Evolutionary conservation across 2,329 filamentous ascomycete genomes (phyloP).

Genomic region (Fusarium sulawesiense): DNA sequence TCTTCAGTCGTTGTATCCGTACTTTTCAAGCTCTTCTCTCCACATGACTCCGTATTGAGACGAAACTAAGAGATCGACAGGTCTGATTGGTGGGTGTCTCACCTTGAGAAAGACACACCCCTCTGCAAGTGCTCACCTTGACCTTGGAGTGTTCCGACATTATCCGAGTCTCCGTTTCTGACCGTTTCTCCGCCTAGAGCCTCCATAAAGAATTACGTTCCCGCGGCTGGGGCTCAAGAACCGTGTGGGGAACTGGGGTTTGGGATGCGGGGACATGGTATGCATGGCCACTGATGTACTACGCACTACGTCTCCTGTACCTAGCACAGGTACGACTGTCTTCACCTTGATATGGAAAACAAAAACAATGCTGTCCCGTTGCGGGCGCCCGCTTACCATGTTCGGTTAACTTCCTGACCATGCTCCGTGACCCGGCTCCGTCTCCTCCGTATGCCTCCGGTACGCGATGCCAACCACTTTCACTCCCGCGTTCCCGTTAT

Average conservation of each 20-base stretch:
- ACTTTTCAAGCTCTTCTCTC: constrained; percentile 20
- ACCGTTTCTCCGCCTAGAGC: constrained; percentile 38
- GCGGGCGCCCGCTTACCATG: constrained; percentile 41
- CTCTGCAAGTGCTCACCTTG: constrained; percentile 3
- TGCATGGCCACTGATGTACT: neutral
- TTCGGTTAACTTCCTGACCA: constrained; percentile 46
- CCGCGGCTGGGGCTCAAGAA: constrained; percentile 34
- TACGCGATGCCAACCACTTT: constrained; percentile 18
- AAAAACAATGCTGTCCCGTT: constrained; percentile 5
- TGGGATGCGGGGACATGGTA: constrained; percentile 22
- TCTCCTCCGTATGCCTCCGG: constrained; percentile 38
- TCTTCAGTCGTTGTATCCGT: neutral
- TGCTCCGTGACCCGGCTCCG: constrained; percentile 38
- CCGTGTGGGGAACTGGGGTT: constrained; percentile 33
- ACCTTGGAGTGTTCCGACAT: constrained; percentile 34
- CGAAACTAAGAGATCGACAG: neutral
- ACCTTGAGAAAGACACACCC: constrained; percentile 26
- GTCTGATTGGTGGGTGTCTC: constrained; percentile 31
- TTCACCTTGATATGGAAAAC: neutral
- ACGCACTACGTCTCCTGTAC: too few species aligned
- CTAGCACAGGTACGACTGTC: neutral
- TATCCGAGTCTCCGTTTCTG: constrained; percentile 38
- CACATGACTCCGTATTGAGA: constrained; percentile 11
- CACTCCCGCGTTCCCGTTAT: neutral
- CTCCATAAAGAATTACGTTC: constrained; percentile 41